Conservation (phyloP, 2,329 filamentous ascomycete genomes). For the Xylaria sp. region DNA sequence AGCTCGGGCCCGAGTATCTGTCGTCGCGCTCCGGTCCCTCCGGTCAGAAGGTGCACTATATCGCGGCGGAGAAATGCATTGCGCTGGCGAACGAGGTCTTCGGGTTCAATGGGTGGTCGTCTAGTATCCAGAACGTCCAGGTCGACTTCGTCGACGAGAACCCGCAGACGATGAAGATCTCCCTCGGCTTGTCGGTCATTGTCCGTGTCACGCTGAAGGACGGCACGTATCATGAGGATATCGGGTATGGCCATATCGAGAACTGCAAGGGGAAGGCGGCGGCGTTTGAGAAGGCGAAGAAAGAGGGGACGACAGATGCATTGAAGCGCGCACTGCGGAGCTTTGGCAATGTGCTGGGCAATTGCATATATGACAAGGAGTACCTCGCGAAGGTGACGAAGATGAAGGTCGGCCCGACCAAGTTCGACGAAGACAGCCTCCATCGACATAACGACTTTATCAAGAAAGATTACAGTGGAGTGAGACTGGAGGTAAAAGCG, state of each 20-base stretch:
- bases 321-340: slow-evolving; percentile 83
- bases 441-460: slow-evolving; percentile 75
- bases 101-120: slow-evolving; percentile 63
- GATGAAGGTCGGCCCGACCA: slow-evolving; percentile 72
- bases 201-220: slow-evolving; percentile 85
- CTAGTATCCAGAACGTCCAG: slow-evolving; percentile 87
- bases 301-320: slow-evolving; percentile 92
- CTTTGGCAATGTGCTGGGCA: slow-evolving; percentile 96
- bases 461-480: slow-evolving; percentile 47
- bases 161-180: slow-evolving; percentile 70
- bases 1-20: slow-evolving; percentile 93
- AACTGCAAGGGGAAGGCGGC: slow-evolving; percentile 93
- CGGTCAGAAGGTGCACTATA: slow-evolving; percentile 83
- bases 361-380: slow-evolving; percentile 96
- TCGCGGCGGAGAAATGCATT: slow-evolving; percentile 95
- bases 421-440: slow-evolving; percentile 72
- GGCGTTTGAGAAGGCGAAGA: slow-evolving; percentile 98
- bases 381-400: slow-evolving; percentile 87
- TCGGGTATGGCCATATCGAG: slow-evolving; percentile 94
- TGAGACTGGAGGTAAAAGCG: slow-evolving; percentile 27
- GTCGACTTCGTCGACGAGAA: slow-evolving; percentile 94
- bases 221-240: slow-evolving; percentile 95
- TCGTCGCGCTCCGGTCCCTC: slow-evolving; percentile 78
- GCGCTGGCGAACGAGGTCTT: slow-evolving; percentile 45
- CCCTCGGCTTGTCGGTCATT: slow-evolving; percentile 81